Evolutionary conservation across 1,284 basidiomycete genomes (phyloP), one percentile per base, ranked within the genome.

Genomic region (Ustilago tritici): DNA sequence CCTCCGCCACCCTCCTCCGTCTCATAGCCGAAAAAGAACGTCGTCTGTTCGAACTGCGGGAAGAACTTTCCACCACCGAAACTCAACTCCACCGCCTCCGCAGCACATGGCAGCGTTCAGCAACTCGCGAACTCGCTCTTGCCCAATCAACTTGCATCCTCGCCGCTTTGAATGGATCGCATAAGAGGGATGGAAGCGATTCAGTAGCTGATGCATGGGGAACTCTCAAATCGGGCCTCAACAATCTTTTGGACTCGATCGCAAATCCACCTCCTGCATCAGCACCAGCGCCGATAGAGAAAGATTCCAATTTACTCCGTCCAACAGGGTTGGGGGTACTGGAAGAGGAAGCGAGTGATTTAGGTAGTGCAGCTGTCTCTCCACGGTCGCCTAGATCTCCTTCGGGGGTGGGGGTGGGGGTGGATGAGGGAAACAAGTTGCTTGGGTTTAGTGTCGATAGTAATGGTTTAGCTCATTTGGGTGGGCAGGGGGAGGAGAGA

Each of bases 21-120:
- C 76, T 81, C 40, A 86, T 86, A 17, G 86, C 86, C 15, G 85
- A 83, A 67, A 85, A 86, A 66, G 86, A 86, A 70, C 71, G 85
- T 14, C 82, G 82, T 32, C 85, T 84, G 36, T 72, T 86, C 56
- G 86, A 86, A 36, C 64, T 86, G 19, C 72, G 86, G 49, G 86
- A 86, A 70, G 66, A 77, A 62, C 70, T 77, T 36, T 9, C 61
- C 28, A 11, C 47, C 8, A 56, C 65, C 50, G 75, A 77, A 58
- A 32, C 38, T 0, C 14, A 56, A 10, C 67, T 77, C 3, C 46
- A 66, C 17, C 54, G 56, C 2, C 75, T 77, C 0, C 75, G 67
- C 2, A 10, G 38, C 12, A 43, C 70, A 1, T 77, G 70, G 65
- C 75, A 77, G 49, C 70, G 63, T 4, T 35, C 55, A 2, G 75